Percentiles rank a stretch among this genome's conserved stretches.
Evolutionary conservation across 1,139 yeast species (phyloP).

Genomic region (Diutina catenulata): DNA sequence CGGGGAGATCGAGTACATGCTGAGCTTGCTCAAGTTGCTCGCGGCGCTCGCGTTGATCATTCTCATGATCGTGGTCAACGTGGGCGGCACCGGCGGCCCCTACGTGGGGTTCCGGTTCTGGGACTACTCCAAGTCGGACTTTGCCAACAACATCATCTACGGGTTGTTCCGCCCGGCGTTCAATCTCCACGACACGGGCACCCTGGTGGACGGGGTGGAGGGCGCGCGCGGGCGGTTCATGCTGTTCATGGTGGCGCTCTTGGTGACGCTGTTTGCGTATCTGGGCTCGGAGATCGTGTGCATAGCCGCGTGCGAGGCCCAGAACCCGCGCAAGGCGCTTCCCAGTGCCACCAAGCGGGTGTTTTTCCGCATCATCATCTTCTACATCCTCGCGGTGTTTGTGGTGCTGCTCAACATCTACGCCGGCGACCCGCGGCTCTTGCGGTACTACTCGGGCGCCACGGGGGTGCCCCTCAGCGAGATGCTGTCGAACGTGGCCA

Average conservation of each 20-base stretch:
- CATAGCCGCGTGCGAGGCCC: constrained; percentile 78
- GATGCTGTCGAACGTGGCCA: constrained; percentile 19
- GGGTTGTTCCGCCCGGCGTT: constrained; percentile 68
- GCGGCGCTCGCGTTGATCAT: constrained; percentile 45
- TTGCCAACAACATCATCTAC: constrained; percentile 37
- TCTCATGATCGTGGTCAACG: constrained; percentile 51
- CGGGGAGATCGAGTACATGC: constrained; percentile 63
- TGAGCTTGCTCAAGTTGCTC: constrained; percentile 49
- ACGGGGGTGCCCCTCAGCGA: constrained; percentile 19
- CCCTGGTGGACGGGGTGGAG: constrained; percentile 35
- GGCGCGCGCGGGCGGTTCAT: constrained; percentile 57
- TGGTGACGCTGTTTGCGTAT: constrained; percentile 61
- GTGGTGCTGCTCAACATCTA: constrained; percentile 61
- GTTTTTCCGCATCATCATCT: constrained; percentile 57
- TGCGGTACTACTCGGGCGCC: constrained; percentile 35
- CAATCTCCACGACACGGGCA: constrained; percentile 43
- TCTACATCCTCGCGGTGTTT: constrained; percentile 62
- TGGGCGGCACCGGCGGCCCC: constrained; percentile 31
- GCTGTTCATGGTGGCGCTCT: constrained; percentile 50
- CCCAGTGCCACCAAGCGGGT: constrained; percentile 72
- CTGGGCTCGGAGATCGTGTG: constrained; percentile 77
- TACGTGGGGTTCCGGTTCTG: constrained; percentile 56
- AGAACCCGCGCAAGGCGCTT: constrained; percentile 66
- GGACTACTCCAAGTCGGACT: constrained; percentile 40
- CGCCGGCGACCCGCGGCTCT: constrained; percentile 62